phyloP scores from a whole-genome alignment of 1,284 basidiomycete genomes.

The Ceratobasidium sp. region DNA sequence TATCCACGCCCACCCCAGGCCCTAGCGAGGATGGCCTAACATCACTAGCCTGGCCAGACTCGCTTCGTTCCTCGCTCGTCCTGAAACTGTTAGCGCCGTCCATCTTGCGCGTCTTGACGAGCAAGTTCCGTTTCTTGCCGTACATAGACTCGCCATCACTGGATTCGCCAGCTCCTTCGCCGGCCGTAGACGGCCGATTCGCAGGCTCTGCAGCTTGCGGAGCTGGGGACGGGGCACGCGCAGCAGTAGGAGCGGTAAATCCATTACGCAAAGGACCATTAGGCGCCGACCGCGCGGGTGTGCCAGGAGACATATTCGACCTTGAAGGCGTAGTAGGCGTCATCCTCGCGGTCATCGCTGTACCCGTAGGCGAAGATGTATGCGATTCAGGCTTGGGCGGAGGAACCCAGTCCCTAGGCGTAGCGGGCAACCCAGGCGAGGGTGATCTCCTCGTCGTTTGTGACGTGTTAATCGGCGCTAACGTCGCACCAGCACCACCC shows the following conservation, averaged over 20 bases:
- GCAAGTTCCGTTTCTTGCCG: slow-evolving; percentile 36
- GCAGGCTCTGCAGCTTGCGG: neutral
- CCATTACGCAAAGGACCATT: neutral
- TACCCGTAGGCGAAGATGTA: slow-evolving; percentile 21
- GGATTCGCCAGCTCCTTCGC: slow-evolving; percentile 8
- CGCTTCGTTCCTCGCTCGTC: slow-evolving; percentile 27
- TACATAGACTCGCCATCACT: slow-evolving; percentile 37
- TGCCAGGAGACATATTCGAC: slow-evolving; percentile 12
- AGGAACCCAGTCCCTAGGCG: slow-evolving; percentile 31
- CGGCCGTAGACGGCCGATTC: slow-evolving; percentile 12
- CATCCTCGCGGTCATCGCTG: slow-evolving; percentile 35
- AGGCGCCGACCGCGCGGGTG: neutral
- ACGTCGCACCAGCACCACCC: neutral
- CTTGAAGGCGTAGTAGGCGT: slow-evolving; percentile 27
- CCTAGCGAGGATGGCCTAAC: neutral
- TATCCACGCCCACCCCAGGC: slow-evolving; percentile 14
- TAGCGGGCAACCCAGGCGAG: slow-evolving; percentile 12
- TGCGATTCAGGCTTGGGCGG: slow-evolving; percentile 20
- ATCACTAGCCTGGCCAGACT: neutral
- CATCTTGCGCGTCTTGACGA: slow-evolving; percentile 42
- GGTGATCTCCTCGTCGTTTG: neutral
- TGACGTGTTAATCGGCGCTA: slow-evolving; percentile 36
- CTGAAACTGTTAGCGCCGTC: slow-evolving; percentile 37
- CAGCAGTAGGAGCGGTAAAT: neutral
- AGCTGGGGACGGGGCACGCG: slow-evolving; percentile 16